These are phyloP conservation scores for Leishmania martiniquensis DNA, from an alignment of 208 protist species.

Conservation along the genomic window DNA sequence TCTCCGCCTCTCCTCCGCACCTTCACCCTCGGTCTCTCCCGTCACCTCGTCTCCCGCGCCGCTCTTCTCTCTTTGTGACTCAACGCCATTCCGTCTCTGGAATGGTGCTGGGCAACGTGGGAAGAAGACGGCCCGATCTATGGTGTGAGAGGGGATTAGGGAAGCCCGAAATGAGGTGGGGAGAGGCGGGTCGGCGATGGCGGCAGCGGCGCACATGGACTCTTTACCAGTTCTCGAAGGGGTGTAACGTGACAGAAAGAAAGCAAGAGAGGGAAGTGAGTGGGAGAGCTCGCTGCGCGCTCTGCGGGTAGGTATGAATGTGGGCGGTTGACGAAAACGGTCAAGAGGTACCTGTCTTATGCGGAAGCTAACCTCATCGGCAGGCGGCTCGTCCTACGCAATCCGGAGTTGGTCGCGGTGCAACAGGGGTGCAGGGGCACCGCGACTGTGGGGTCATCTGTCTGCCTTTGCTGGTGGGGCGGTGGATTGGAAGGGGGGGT, in stretches of 20 bases:
- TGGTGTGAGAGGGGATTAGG: too few species aligned
- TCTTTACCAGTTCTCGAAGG: slow-evolving; percentile 21
- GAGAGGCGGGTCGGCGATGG: not conserved
- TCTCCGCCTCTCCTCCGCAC: not conserved
- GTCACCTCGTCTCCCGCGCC: not conserved
- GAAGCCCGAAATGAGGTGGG: not conserved
- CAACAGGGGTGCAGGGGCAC: not conserved
- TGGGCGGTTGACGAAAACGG: not conserved
- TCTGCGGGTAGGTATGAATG: not conserved
- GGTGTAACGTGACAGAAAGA: slow-evolving; percentile 35
- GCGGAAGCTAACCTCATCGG: not conserved
- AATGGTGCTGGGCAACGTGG: not conserved
- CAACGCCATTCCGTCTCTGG: not conserved
- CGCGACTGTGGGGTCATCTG: too few species aligned
- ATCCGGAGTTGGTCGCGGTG: not conserved
- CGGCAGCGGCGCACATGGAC: slow-evolving; percentile 1
- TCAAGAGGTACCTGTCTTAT: not conserved
- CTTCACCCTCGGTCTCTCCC: not conserved
- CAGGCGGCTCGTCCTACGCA: not conserved
- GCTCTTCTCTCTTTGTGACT: not conserved
- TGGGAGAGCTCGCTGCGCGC: not conserved
- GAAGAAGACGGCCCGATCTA: not conserved
- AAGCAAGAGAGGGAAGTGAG: not conserved
- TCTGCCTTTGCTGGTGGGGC: not conserved
- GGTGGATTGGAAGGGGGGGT: not conserved